Percentiles rank a stretch among this genome's conserved stretches.
Evolutionary conservation across 192 early-diverging fungal genomes (phyloP).

Genomic region (Dimargaris verticillata): DNA sequence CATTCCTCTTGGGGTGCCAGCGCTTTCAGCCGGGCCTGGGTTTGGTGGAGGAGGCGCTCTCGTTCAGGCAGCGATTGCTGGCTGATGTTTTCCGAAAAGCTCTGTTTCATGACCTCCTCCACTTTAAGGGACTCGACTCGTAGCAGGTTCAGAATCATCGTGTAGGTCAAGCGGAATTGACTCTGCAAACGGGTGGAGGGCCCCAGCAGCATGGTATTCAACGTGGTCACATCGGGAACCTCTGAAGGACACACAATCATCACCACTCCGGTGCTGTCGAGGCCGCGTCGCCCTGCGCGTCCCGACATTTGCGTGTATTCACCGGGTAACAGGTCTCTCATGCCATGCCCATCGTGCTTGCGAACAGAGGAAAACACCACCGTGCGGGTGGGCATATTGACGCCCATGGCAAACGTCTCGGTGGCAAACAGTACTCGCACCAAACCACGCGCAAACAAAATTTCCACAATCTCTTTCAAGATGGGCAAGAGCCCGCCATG

Average conservation of each 20-base stretch:
- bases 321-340: conserved; percentile 77
- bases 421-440: conserved; percentile 93
- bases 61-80: conserved; percentile 80
- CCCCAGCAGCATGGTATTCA: conserved; percentile 75
- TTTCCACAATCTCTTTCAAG: conserved; percentile 97
- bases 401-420: conserved; percentile 99
- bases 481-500: conserved; percentile 93
- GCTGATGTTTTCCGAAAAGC: conserved; percentile 81
- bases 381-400: conserved; percentile 88
- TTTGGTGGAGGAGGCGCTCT: conserved; percentile 47
- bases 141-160: conserved; percentile 93
- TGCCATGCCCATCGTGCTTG: conserved; percentile 84
- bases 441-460: conserved; percentile 76
- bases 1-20: background rate
- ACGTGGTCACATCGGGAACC: conserved; percentile 35
- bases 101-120: conserved; percentile 96
- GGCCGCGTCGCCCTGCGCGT: conserved; percentile 83
- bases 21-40: conserved; percentile 38
- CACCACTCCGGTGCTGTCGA: conserved; percentile 82
- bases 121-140: conserved; percentile 87
- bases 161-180: conserved; percentile 94
- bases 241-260: conserved; percentile 38
- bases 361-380: conserved; percentile 84
- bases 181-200: conserved; percentile 77
- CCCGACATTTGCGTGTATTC: conserved; percentile 99